Evolutionary conservation across 2,329 filamentous ascomycete species (phyloP).

Genomic region (Colletotrichum sp.): DNA sequence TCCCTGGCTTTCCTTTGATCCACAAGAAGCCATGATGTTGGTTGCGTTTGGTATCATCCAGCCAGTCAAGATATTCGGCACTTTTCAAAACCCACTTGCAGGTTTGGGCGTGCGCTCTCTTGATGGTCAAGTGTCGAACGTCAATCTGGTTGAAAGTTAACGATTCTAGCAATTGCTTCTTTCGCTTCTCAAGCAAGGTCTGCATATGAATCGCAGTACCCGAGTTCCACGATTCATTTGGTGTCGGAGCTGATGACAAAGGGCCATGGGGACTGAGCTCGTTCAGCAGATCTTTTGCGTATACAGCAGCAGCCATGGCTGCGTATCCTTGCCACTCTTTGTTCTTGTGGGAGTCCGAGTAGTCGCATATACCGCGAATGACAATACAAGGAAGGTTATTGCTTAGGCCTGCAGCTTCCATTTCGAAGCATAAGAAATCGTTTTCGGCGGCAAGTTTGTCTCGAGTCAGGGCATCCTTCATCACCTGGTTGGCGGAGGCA

Average conservation of each 20-base stretch:
- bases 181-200: no score
- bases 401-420: conserved; percentile 36
- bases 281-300: conserved; percentile 27
- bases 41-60: neutral
- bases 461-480: conserved; percentile 23
- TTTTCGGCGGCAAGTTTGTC: conserved; percentile 14
- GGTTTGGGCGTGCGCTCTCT: neutral
- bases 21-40: neutral
- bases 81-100: neutral
- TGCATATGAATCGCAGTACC: no score
- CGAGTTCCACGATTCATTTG: no score
- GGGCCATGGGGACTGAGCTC: no score
- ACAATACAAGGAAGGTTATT: conserved; percentile 33
- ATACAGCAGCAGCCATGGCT: conserved; percentile 33
- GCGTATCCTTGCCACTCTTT: conserved; percentile 34
- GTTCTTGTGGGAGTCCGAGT: conserved; percentile 37
- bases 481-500: conserved; percentile 19
- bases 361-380: conserved; percentile 40
- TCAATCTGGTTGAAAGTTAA: neutral
- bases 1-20: neutral
- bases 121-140: neutral
- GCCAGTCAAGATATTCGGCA: neutral
- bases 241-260: no score
- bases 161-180: no score
- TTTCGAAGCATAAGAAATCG: conserved; percentile 36